Evolutionary conservation across 2,329 filamentous ascomycete genomes (phyloP), one percentile per base, ranked within the genome.

Genomic region (Fusarium azukiicola): DNA sequence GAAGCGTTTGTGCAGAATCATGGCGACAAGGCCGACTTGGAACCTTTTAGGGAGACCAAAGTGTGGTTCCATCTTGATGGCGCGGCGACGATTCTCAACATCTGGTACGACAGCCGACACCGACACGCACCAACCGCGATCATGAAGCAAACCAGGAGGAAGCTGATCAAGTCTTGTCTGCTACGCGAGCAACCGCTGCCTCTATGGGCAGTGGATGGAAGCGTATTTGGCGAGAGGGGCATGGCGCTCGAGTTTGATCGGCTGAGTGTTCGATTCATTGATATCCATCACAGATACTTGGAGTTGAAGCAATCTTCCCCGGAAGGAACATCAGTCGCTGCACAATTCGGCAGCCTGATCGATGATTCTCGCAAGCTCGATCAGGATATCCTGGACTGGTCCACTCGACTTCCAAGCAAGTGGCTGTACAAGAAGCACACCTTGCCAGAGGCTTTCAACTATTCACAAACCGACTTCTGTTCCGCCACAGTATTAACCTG

Each of bases 401-500:
- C 42, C 21, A n/a, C n/a, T 21, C 42, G 23, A 19, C 16, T 64
- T 32, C 61, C 61, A 44, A 64, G 23, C 61, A 64, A 64, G 61
- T 64, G 61, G 61, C 21, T 10, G 42, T 47, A 36, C 17, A 44
- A 16, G 21, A 13, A 44, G 32, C 42, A 47, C 61, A 36, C 17
- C 32, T 16, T 36, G 0, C 61, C 23, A 47, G 61, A 64, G 5
- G 5, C 23, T 46, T 47, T 40, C 12, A 23, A 32, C 17, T 10
- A 10, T 46, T 46, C 23, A 44, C n/a, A 32, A 32, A 23, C 32
- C 16, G 42, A 47, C 12, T 46, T 47, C 21, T 47, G 32, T 40
- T 64, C 42, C 17, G 13, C 11, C 17, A 21, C 61, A 17, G 17
- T 64, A 40, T 46, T 13, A 3, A 47, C 16, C 13, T 64, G 61